These are phyloP conservation scores for Protomyces arabidopsidicola DNA, from an alignment of 1,139 yeast species.

Conservation along the genomic window DNA sequence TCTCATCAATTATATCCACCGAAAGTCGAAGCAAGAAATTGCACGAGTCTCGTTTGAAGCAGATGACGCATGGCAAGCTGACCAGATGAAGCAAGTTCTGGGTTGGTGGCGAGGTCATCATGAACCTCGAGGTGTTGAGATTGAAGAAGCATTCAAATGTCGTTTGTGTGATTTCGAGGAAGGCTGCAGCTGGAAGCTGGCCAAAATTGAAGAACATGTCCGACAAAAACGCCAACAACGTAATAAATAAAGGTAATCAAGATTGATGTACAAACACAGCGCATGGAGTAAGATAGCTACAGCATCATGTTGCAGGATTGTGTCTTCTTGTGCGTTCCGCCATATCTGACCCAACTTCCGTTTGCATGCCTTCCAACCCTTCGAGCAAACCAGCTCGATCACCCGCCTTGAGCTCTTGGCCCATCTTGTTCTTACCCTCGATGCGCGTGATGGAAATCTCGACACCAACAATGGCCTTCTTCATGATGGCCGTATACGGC, in stretches of 20 bases:
- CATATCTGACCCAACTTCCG: conserved; percentile 21
- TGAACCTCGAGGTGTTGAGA: conserved; percentile 33
- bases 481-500: conserved; percentile 45
- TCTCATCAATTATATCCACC: conserved; percentile 30
- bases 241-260: background rate
- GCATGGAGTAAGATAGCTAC: background rate
- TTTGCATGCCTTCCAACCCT: conserved; percentile 40
- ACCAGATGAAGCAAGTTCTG: conserved; percentile 6
- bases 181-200: conserved; percentile 31
- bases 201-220: conserved; percentile 28
- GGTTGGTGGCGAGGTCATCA: conserved; percentile 32
- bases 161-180: conserved; percentile 30
- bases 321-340: background rate
- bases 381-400: conserved; percentile 54
- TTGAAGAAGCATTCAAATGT: conserved; percentile 33
- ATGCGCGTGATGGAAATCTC: conserved; percentile 51
- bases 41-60: conserved; percentile 30
- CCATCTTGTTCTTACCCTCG: conserved; percentile 59
- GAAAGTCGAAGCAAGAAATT: conserved; percentile 27
- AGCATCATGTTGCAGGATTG: background rate
- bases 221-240: background rate
- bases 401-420: conserved; percentile 48
- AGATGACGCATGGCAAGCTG: conserved; percentile 19
- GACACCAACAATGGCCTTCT: conserved; percentile 58
- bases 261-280: background rate